Evolutionary conservation across 768 basidiomycete genomes (phyloP).

Genomic region (Auriculariales sp.): DNA sequence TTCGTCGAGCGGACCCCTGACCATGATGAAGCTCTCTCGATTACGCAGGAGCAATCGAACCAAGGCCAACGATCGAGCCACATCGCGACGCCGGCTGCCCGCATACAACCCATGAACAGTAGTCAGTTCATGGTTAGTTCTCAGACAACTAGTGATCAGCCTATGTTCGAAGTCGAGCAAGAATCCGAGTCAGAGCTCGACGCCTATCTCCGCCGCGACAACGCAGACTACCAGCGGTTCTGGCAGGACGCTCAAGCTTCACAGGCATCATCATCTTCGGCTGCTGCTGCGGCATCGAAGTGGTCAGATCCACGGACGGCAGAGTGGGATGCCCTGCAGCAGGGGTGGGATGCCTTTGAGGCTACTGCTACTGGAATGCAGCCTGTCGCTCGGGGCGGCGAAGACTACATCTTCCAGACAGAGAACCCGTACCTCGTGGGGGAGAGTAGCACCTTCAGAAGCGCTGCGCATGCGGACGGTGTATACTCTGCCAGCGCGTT

Average conservation of each 20-base stretch:
- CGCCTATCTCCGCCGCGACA: conserved; percentile 58
- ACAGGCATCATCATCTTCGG: too few relatives aligned
- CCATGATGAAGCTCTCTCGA: background rate
- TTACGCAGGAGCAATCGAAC: too few relatives aligned
- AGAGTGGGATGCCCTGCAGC: conserved; percentile 57
- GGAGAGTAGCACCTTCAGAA: conserved; percentile 26
- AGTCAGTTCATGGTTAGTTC: too few relatives aligned
- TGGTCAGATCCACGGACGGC: conserved; percentile 10
- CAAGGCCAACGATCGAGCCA: too few relatives aligned
- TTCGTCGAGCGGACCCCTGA: conserved; percentile 38
- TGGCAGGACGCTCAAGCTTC: conserved; percentile 18
- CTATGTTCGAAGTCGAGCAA: too few relatives aligned
- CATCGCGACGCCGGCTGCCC: too few relatives aligned
- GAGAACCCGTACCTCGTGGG: conserved; percentile 69
- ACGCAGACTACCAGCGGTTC: conserved; percentile 46
- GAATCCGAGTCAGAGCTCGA: conserved; percentile 32
- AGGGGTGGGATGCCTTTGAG: conserved; percentile 72
- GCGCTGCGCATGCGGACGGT: conserved; percentile 31
- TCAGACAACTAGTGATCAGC: too few relatives aligned
- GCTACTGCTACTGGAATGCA: conserved; percentile 53
- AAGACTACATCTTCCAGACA: conserved; percentile 53
- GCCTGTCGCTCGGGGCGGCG: conserved; percentile 24
- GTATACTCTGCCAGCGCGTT: conserved; percentile 14
- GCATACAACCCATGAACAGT: too few relatives aligned
- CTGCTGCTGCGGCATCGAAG: background rate